A percentile compares a stretch with the other conserved stretches of the same genome.
phyloP scores from a whole-genome alignment of 257 asterid genomes.

The Jasminum sambac region DNA sequence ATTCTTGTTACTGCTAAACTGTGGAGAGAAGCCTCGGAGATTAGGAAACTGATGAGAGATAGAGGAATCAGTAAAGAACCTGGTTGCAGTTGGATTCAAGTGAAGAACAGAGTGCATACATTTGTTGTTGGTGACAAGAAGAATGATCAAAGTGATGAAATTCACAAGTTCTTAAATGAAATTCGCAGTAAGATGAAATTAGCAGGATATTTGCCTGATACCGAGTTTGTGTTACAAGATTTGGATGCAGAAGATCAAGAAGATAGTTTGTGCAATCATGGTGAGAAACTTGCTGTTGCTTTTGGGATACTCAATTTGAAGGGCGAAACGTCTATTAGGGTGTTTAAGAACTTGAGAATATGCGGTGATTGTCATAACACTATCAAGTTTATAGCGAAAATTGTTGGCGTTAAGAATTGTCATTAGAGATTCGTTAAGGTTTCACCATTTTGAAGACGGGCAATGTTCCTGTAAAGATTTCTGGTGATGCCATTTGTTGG shows the following conservation, averaged over 20 bases:
- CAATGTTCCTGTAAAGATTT: slow-evolving; percentile 37
- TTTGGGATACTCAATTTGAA: slow-evolving; percentile 65
- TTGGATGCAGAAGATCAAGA: slow-evolving; percentile 69
- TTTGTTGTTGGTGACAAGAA: slow-evolving; percentile 63
- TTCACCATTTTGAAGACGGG: slow-evolving; percentile 35
- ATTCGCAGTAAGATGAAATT: slow-evolving; percentile 56
- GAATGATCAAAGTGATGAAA: slow-evolving; percentile 34
- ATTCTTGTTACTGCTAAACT: slow-evolving; percentile 60
- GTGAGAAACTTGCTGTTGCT: slow-evolving; percentile 78
- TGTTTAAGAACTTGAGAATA: slow-evolving; percentile 56
- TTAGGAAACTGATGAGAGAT: slow-evolving; percentile 67
- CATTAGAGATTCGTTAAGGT: slow-evolving; percentile 31
- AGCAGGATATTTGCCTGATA: slow-evolving; percentile 53
- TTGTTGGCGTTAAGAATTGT: slow-evolving; percentile 31
- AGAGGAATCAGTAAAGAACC: slow-evolving; percentile 63
- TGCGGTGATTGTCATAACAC: slow-evolving; percentile 42
- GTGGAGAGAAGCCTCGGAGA: slow-evolving; percentile 62
- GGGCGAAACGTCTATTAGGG: slow-evolving; percentile 53
- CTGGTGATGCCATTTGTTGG: slow-evolving; percentile 25
- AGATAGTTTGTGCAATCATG: slow-evolving; percentile 64
- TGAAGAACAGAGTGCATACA: slow-evolving; percentile 49
- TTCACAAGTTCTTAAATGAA: slow-evolving; percentile 50
- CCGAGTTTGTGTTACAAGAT: slow-evolving; percentile 66
- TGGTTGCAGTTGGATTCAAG: slow-evolving; percentile 76
- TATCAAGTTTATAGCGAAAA: slow-evolving; percentile 45